phyloP scores from a whole-genome alignment of 768 basidiomycete species.

The Trametes cubensis region DNA sequence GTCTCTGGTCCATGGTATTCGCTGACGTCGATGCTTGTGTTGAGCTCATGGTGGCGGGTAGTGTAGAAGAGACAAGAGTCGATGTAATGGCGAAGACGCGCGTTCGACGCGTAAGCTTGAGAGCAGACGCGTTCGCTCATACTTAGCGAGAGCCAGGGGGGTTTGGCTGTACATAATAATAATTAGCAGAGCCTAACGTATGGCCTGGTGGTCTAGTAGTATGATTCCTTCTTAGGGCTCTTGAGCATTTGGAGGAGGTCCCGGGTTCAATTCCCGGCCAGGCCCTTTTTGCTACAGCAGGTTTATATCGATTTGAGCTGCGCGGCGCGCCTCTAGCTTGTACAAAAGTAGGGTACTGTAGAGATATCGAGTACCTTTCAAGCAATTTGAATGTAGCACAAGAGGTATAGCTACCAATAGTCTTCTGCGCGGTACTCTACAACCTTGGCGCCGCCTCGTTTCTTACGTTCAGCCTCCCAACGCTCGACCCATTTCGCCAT shows the following conservation, averaged over 20 bases:
- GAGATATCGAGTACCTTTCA: too few species aligned
- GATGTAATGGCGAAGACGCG: slow-evolving; percentile 5
- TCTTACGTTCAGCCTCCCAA: slow-evolving; percentile 84
- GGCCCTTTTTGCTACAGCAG: slow-evolving; percentile 47
- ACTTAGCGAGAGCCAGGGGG: too few species aligned
- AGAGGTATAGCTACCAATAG: slow-evolving; percentile 45
- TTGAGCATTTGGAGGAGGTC: slow-evolving; percentile 66
- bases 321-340: too few species aligned
- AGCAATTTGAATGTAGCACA: too few species aligned
- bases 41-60: slow-evolving; percentile 24
- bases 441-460: slow-evolving; percentile 43
- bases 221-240: slow-evolving; percentile 27
- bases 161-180: too few species aligned
- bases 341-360: too few species aligned
- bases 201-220: slow-evolving; percentile 28
- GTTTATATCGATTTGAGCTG: too few species aligned
- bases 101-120: slow-evolving; percentile 22
- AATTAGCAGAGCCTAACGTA: too few species aligned
- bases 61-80: not conserved
- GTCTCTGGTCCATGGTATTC: slow-evolving; percentile 66
- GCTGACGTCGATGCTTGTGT: slow-evolving; percentile 37
- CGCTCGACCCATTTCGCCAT: slow-evolving; percentile 88
- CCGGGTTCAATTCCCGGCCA: slow-evolving; percentile 88
- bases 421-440: slow-evolving; percentile 44
- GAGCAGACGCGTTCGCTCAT: slow-evolving; percentile 4